Percentiles rank a stretch among this genome's conserved stretches.
Conservation (phyloP, 805 yeast genomes). For the Wickerhamiella siamensis region DNA sequence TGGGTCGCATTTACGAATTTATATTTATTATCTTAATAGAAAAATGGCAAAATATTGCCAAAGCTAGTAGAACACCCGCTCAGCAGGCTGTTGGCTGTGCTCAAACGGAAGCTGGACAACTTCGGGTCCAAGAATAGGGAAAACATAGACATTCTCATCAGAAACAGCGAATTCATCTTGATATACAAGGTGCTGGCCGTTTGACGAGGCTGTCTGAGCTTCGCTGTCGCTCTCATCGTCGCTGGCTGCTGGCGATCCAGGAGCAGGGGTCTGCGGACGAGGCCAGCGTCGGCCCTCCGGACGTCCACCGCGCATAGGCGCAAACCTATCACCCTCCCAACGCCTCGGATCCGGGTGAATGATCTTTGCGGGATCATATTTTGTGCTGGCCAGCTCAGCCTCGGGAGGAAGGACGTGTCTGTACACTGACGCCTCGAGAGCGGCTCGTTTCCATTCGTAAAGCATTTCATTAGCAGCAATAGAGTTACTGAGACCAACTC, state of each 20-base stretch:
- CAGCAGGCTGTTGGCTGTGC: slow-evolving; percentile 6
- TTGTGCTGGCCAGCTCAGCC: neutral
- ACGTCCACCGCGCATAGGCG: slow-evolving; percentile 10
- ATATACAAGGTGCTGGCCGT: neutral
- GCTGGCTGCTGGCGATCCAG: slow-evolving; percentile 2
- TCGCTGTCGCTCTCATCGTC: slow-evolving; percentile 6
- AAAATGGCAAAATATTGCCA: no score
- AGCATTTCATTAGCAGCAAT: slow-evolving; percentile 1
- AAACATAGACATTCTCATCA: slow-evolving; percentile 8
- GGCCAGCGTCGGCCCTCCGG: neutral
- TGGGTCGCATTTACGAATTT: no score
- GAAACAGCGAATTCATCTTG: neutral
- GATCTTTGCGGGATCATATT: slow-evolving; percentile 4
- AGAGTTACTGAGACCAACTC: neutral
- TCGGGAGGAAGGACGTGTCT: slow-evolving; percentile 1
- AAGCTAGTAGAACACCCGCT: slow-evolving; percentile 8
- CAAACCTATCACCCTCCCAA: slow-evolving; percentile 16
- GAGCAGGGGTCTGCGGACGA: slow-evolving; percentile 8
- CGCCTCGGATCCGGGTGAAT: slow-evolving; percentile 13
- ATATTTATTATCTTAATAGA: no score
- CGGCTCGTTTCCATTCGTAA: slow-evolving; percentile 6
- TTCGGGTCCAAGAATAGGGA: slow-evolving; percentile 14
- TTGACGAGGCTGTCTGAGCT: neutral
- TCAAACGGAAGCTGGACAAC: slow-evolving; percentile 16
- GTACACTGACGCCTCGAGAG: neutral